Percentiles rank a stretch among this genome's conserved stretches.
Conservation (phyloP, 805 yeast genomes). For the Ogataea chonburiensis region DNA sequence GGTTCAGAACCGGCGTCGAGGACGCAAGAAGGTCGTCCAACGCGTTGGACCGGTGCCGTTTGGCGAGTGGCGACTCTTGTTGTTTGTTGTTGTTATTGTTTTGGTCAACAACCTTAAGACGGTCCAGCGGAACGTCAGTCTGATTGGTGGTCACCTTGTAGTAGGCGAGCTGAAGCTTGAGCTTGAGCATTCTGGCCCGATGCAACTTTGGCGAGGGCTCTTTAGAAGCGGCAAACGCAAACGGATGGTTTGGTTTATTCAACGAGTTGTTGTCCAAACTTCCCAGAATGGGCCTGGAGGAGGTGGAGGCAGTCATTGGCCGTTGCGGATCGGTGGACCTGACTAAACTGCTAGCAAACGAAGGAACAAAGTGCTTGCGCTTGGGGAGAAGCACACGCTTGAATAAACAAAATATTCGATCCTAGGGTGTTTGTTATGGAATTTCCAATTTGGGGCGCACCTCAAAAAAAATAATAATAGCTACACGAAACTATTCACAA, state of each 20-base stretch:
- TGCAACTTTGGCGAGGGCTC: constrained; percentile 27
- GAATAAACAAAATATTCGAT: constrained; percentile 17
- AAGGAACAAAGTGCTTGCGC: constrained; percentile 2
- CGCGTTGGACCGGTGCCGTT: constrained; percentile 26
- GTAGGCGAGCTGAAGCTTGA: constrained; percentile 50
- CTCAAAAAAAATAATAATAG: constrained; percentile 4
- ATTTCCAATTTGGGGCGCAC: constrained; percentile 14
- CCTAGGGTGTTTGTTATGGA: constrained; percentile 21
- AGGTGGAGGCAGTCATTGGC: constrained; percentile 17
- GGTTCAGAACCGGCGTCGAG: constrained; percentile 27
- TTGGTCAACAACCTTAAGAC: constrained; percentile 28
- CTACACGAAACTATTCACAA: constrained; percentile 7
- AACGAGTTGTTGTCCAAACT: constrained; percentile 3
- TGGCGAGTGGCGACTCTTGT: constrained; percentile 12
- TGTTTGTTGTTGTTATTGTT: constrained; percentile 7
- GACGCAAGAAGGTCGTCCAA: constrained; percentile 37
- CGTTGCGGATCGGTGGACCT: neutral
- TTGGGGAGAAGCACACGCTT: constrained; percentile 13
- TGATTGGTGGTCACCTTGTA: constrained; percentile 52
- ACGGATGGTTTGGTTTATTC: constrained; percentile 3
- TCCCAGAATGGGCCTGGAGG: constrained; percentile 15
- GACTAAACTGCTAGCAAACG: constrained; percentile 4
- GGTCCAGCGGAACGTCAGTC: constrained; percentile 33
- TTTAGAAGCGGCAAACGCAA: constrained; percentile 6
- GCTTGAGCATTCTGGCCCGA: constrained; percentile 43